Evolutionary conservation across 495 filamentous ascomycete genomes (phyloP).

Genomic region (Neurospora sp.): DNA sequence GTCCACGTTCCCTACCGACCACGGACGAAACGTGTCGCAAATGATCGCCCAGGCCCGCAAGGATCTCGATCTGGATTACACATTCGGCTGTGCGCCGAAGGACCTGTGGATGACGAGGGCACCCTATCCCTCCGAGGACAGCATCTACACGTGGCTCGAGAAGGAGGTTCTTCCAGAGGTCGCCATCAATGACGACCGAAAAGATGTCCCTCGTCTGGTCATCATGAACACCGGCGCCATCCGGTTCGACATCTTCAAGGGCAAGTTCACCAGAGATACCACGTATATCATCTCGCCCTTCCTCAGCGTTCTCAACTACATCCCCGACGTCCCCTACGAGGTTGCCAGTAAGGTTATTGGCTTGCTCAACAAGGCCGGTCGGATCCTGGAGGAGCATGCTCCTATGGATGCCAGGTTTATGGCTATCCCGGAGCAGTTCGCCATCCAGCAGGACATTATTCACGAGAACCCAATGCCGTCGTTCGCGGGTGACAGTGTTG

Average conservation of each 20-base stretch:
- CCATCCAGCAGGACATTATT: constrained; percentile 17
- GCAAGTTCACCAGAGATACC: constrained; percentile 75
- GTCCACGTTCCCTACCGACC: constrained; percentile 65
- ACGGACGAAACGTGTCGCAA: constrained; percentile 62
- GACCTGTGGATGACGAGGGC: constrained; percentile 71
- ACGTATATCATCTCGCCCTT: constrained; percentile 85
- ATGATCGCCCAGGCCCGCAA: constrained; percentile 61
- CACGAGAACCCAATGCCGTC: constrained; percentile 1
- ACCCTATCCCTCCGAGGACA: constrained; percentile 56
- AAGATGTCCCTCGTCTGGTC: constrained; percentile 48
- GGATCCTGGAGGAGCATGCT: constrained; percentile 32
- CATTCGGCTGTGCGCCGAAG: constrained; percentile 73
- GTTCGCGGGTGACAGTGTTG: background rate
- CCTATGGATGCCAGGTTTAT: constrained; percentile 24
- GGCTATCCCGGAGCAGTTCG: constrained; percentile 30
- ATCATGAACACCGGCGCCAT: constrained; percentile 84
- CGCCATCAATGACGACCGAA: constrained; percentile 30
- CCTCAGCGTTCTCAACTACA: constrained; percentile 63
- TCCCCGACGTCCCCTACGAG: constrained; percentile 68
- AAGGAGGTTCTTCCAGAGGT: constrained; percentile 58
- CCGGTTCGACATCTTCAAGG: constrained; percentile 92
- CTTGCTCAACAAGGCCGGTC: constrained; percentile 62
- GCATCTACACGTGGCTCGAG: constrained; percentile 75
- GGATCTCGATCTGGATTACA: constrained; percentile 58
- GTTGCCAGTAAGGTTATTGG: constrained; percentile 59